Evolutionary conservation across 1,139 yeast genomes (phyloP), one percentile per base, ranked within the genome.

Genomic region (Saccharomyces pastorianus): DNA sequence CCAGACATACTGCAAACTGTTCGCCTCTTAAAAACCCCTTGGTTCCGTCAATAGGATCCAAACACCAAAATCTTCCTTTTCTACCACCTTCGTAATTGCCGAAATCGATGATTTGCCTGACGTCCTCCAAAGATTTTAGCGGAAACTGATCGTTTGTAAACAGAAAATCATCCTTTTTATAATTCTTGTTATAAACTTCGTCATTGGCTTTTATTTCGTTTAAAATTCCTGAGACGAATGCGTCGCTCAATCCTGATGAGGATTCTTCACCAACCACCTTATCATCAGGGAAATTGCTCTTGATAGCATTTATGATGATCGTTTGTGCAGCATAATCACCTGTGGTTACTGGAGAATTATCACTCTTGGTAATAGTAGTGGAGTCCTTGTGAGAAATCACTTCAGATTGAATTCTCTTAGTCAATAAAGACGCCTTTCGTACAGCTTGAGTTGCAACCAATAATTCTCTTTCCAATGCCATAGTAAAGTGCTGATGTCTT

Each of bases 301-400:
- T 79, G 59, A 93, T 80, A 2, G 97, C 95, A 58, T 88, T 81
- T 71, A 89, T 91, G 56, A 93, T 84, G 51, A 93, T 81, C 0
- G 97, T 96, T 67, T 93, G 99, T 0, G 97, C 93, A 4, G 96
- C 96, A 69, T 86, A 93, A 68, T 93, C 99, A 25, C 98, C 99
- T 51, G 93, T 80, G 1, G 99, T 93, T 13, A 93, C 99, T 1
- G 99, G 99, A 1, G 96, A 88, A 61, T 84, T 82, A 69, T 93
- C 99, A 44, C 81, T 80, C 67, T 93, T 93, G 59, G 90, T 85
- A 59, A 89, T 83, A 1, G 91, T 84, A 32, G 80, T 72, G 13
- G 81, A 73, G 32, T 79, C 73, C 59, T 76, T 78, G 46, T 84
- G 77, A 23, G 79, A 73, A 38, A 83, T 77, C 51, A 93, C 85